Evolutionary conservation across 495 filamentous ascomycete genomes (phyloP).

Genomic region (Oidiodendron maius): DNA sequence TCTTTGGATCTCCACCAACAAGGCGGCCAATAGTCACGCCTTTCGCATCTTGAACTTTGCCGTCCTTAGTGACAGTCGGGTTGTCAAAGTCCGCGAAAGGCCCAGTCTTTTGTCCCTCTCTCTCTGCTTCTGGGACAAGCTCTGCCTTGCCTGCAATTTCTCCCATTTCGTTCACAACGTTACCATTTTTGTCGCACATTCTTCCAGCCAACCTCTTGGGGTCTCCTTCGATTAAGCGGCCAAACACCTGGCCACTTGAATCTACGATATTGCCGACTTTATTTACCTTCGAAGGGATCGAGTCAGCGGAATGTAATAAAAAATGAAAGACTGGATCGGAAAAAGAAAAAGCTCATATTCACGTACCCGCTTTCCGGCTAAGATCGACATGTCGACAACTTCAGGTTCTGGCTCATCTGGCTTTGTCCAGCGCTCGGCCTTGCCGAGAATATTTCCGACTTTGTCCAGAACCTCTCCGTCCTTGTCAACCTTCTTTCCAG

Average conservation of each 20-base stretch:
- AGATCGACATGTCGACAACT: constrained; percentile 55
- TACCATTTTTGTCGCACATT: constrained; percentile 77
- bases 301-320: neutral
- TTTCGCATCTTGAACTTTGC: constrained; percentile 54
- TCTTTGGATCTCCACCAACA: constrained; percentile 63
- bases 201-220: constrained; percentile 63
- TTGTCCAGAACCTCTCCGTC: constrained; percentile 83
- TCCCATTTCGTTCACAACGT: constrained; percentile 75
- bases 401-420: constrained; percentile 41
- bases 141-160: constrained; percentile 75
- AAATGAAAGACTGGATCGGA: neutral
- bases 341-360: no score
- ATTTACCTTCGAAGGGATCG: constrained; percentile 51
- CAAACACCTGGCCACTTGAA: constrained; percentile 62
- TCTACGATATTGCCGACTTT: constrained; percentile 71
- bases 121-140: constrained; percentile 66
- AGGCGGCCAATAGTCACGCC: constrained; percentile 71
- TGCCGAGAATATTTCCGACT: constrained; percentile 72
- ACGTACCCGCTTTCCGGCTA: constrained; percentile 81
- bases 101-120: constrained; percentile 63
- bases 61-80: constrained; percentile 68
- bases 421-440: constrained; percentile 61
- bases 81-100: constrained; percentile 74
- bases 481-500: constrained; percentile 71
- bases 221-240: constrained; percentile 71